Percentiles rank a stretch among this genome's conserved stretches.
These are phyloP conservation scores for Pyricularia sp. DNA, from an alignment of 2,329 filamentous ascomycete genomes.

Conservation along the genomic window DNA sequence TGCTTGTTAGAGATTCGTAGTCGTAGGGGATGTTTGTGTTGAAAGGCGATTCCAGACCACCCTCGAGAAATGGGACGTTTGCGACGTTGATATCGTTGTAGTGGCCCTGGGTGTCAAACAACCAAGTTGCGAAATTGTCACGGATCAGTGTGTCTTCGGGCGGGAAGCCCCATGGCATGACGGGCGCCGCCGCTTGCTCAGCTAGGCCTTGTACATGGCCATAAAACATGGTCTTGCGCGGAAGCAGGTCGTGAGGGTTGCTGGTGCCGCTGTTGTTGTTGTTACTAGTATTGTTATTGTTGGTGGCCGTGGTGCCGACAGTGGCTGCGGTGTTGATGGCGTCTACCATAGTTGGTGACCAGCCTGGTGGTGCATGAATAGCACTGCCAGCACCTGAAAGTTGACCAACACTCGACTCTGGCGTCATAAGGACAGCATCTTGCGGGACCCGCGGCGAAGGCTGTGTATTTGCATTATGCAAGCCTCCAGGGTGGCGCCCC, in stretches of 20 bases:
- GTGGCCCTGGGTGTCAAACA: slow-evolving; percentile 32
- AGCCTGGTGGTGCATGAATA: neutral
- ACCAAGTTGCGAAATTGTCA: slow-evolving; percentile 37
- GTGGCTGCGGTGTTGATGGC: neutral
- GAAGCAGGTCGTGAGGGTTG: slow-evolving; percentile 16
- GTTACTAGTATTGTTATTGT: neutral
- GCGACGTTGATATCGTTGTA: slow-evolving; percentile 29
- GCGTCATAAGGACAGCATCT: neutral
- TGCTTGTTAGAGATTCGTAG: slow-evolving; percentile 34
- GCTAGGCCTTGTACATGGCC: slow-evolving; percentile 14
- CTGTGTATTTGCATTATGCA: neutral
- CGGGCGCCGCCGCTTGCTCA: slow-evolving; percentile 15
- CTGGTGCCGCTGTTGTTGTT: neutral
- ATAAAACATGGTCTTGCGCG: slow-evolving; percentile 25
- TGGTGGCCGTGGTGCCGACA: neutral
- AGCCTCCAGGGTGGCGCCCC: neutral
- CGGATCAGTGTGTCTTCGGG: slow-evolving; percentile 22
- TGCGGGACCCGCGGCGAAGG: neutral
- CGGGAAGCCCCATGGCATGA: slow-evolving; percentile 22
- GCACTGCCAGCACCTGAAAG: neutral
- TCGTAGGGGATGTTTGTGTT: slow-evolving; percentile 39
- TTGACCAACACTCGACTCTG: neutral
- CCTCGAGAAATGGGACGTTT: slow-evolving; percentile 33
- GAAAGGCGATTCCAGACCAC: slow-evolving; percentile 35
- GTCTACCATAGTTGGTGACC: neutral